A percentile compares a stretch with the other conserved stretches of the same genome.
Evolutionary conservation across 305 asterid genomes (phyloP).

Genomic region (Solanum aculeatissimum): DNA sequence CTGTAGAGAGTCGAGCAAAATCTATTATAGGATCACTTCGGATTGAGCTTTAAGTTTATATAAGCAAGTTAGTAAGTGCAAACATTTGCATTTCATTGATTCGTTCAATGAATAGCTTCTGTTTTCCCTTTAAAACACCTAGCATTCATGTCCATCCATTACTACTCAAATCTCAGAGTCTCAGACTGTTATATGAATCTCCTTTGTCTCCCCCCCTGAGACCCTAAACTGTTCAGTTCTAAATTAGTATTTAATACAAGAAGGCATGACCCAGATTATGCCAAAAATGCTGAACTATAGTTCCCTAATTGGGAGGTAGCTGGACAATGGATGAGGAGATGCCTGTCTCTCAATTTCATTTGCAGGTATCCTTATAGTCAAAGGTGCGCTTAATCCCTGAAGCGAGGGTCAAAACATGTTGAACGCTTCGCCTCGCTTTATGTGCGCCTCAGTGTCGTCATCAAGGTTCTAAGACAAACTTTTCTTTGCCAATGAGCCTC

Average conservation of each 20-base stretch:
- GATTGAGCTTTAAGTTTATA: not conserved
- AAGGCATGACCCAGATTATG: not conserved
- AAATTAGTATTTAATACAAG: not conserved
- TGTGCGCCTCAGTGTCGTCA: too few species aligned
- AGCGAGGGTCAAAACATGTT: too few species aligned
- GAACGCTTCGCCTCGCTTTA: too few species aligned
- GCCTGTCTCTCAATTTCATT: not conserved
- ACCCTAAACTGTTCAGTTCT: not conserved
- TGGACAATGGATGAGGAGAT: not conserved
- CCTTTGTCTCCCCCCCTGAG: not conserved
- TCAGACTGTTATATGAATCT: not conserved
- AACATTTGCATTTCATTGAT: not conserved
- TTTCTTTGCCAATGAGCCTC: too few species aligned
- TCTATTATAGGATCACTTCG: not conserved
- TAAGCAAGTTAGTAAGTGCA: not conserved
- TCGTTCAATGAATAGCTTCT: not conserved
- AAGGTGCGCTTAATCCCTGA: too few species aligned
- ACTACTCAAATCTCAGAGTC: not conserved
- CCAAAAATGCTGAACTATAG: not conserved
- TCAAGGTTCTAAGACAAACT: too few species aligned
- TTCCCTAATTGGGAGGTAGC: not conserved
- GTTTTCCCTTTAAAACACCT: not conserved
- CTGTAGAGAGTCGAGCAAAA: not conserved
- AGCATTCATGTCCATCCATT: not conserved
- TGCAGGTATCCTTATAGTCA: not conserved